phyloP scores from a whole-genome alignment of 2,329 filamentous ascomycete species.

The Sporothrix globosa region DNA sequence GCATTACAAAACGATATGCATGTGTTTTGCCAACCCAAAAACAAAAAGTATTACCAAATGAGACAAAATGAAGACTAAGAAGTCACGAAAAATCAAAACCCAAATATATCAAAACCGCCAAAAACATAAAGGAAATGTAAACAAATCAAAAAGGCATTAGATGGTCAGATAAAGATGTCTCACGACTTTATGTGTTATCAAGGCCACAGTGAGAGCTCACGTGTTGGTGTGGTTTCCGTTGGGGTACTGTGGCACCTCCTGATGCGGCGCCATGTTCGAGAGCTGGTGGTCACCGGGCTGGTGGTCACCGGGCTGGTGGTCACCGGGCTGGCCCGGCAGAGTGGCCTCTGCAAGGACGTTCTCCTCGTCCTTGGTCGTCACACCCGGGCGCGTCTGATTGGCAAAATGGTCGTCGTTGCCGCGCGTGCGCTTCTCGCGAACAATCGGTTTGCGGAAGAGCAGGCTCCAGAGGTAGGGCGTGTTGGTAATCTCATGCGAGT shows the following conservation, averaged over 20 bases:
- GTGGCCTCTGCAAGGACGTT: conserved; percentile 14
- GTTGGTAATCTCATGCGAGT: conserved; percentile 36
- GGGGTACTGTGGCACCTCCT: neutral
- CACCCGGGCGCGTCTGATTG: neutral
- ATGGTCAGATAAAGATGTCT: no score
- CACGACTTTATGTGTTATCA: neutral
- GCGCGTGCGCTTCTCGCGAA: conserved; percentile 22
- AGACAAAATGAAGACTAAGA: neutral
- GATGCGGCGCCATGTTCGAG: neutral
- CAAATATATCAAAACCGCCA: neutral
- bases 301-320: no score
- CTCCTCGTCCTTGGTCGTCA: conserved; percentile 27
- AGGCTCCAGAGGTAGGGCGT: conserved; percentile 36
- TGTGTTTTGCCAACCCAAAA: neutral
- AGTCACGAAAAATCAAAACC: neutral
- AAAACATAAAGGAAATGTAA: neutral
- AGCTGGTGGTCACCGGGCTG: conserved; percentile 1
- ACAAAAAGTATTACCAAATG: neutral
- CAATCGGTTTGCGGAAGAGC: conserved; percentile 27
- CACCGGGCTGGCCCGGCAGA: neutral
- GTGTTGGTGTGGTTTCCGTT: neutral
- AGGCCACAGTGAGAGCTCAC: neutral
- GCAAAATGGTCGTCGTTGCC: conserved; percentile 12
- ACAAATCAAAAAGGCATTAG: neutral
- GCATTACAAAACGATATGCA: neutral